Base-by-base conservation (phyloP, 2,329 filamentous ascomycete species). In the Chaetoscypha palmicola region DNA sequence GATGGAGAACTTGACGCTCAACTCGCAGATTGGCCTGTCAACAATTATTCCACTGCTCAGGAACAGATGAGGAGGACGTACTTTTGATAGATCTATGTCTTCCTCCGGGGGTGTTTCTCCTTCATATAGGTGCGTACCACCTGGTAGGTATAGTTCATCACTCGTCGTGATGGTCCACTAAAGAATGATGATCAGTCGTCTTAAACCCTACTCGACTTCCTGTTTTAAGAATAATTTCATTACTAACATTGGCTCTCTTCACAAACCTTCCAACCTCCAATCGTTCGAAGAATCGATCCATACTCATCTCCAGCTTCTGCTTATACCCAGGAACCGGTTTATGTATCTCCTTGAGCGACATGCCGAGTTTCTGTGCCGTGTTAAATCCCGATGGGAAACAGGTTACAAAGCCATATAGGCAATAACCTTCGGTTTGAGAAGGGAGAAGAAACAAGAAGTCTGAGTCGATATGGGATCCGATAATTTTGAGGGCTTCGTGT, bases 1-100 rank as follows among this genome's bases (percentile, higher is more conserved):
- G 67, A 62, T 79, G 75, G 33, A 81, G 57, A 1, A 74, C 79
- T 64, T 81, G 77, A 28, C 75, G 62, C 58, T 81, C 77, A 49
- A 68, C 73, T 7, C 77, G 64, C n/a, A 81, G 36, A 22, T 17
- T 8, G 17, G 34, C 21, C 34, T 36, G 22, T 64, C 58, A 1
- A n/a, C n/a, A n/a, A n/a, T n/a, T n/a, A n/a, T n/a, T n/a, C n/a
- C n/a, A 67, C 69, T 64, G 54, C 35, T 11, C n/a, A n/a, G n/a
- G n/a, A n/a, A n/a, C n/a, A n/a, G n/a, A n/a, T n/a, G n/a, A n/a
- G n/a, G n/a, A n/a, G n/a, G n/a, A n/a, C n/a, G n/a, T n/a, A n/a
- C n/a, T n/a, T n/a, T n/a, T n/a, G 30, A 16, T 5, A 48, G 36
- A 12, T 44, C 37, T 2, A 41, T 16, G n/a, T 33, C 31, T 19